phyloP scores from a whole-genome alignment of 2,329 filamentous ascomycete genomes.

The Thelonectria olida region DNA sequence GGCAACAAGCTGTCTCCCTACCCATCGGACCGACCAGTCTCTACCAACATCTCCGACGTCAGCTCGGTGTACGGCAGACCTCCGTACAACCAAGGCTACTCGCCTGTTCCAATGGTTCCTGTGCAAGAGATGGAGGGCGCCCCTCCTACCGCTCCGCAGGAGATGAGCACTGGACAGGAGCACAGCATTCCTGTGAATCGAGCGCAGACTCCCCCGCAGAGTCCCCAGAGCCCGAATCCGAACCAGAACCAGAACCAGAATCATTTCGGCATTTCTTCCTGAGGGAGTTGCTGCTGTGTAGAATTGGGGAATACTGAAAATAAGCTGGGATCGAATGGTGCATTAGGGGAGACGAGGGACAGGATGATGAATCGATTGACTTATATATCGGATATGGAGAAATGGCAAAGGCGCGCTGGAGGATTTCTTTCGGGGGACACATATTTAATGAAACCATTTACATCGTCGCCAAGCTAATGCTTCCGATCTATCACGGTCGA shows the following conservation, averaged over 20 bases:
- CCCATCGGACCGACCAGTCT: slow-evolving; percentile 26
- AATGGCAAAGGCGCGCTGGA: no score
- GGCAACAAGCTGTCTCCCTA: slow-evolving; percentile 33
- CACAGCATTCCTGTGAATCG: background rate
- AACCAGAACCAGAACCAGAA: slow-evolving; percentile 14
- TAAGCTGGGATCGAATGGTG: no score
- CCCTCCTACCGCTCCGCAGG: slow-evolving; percentile 20
- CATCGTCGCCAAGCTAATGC: no score
- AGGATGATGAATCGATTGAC: no score
- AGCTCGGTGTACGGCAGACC: slow-evolving; percentile 1
- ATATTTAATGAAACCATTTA: no score
- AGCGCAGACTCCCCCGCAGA: slow-evolving; percentile 13
- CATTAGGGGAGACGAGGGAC: no score
- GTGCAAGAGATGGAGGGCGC: slow-evolving; percentile 38
- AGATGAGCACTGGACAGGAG: slow-evolving; percentile 33
- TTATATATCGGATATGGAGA: no score
- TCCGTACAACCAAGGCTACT: slow-evolving; percentile 25
- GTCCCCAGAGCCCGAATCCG: background rate
- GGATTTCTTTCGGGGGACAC: no score
- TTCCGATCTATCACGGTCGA: no score
- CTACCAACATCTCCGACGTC: slow-evolving; percentile 30
- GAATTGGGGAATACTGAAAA: no score
- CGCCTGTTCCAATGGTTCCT: slow-evolving; percentile 25
- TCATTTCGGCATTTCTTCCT: no score
- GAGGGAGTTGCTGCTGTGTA: no score